Evolutionary conservation across 2,329 filamentous ascomycete genomes (phyloP), one percentile per base, ranked within the genome.

Genomic region (Lachnum nothofagi): DNA sequence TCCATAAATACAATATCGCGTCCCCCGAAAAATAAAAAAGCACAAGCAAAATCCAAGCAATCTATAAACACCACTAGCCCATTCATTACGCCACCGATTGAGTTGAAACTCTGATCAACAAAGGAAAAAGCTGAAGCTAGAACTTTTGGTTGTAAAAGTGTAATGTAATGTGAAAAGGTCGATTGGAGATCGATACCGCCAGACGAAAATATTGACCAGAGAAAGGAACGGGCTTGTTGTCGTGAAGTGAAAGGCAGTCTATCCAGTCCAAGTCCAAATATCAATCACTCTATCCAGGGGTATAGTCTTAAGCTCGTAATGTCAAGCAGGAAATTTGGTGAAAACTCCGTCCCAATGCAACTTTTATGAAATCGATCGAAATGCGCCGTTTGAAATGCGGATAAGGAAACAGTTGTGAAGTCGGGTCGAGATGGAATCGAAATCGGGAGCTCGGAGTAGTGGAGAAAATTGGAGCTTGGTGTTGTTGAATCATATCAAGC

Each of bases 401-500:
- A 23, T 25, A 17, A 34, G 52, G 25, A 37, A 46, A 53, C 33
- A 20, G n/a, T 35, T 25, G 23, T 17, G 34, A 33, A 42, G 37
- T n/a, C 17, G 19, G 35, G 39, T 41, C 17, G 44, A 24, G 42
- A 27, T 17, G 43, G 47, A 53, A 29, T 46, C 49, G 39, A 46
- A 25, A 46, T 27, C 53, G 22, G 33, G 25, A 54, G 37, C 25
- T 49, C 44, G 44, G 4, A n/a, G 29, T 53, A 37, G 44, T 46
- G 31, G 37, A 24, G 37, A 14, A 12, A 40, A 16, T 34, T 5
- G 42, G 38, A 39, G 34, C 27, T 4, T 43, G 23, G 16, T 38
- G 22, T 29, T 37, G 19, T 33, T 42, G 25, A 20, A 46, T 62
- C 53, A 63, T 56, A 64, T 61, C 63, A 71, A 67, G 68, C 76